phyloP scores from a whole-genome alignment of 2,329 filamentous ascomycete genomes.

The Cordyceps cicadae region DNA sequence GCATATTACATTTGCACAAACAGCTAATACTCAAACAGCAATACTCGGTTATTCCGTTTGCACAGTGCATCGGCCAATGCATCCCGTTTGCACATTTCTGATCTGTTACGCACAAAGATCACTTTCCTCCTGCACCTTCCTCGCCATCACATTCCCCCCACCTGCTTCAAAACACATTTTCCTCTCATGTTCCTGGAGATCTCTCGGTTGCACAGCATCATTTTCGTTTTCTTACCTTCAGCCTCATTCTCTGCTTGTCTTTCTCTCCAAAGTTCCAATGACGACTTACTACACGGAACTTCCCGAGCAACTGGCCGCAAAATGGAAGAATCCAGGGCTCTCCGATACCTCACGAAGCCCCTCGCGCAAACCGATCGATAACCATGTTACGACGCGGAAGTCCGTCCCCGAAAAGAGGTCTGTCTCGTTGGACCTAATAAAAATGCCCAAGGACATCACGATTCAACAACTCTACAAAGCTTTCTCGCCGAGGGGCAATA shows the following conservation, averaged over 20 bases:
- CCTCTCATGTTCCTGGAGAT: background rate
- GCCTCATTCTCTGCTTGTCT: no score
- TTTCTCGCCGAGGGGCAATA: constrained; percentile 43
- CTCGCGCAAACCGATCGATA: background rate
- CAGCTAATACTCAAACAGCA: no score
- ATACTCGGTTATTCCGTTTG: no score
- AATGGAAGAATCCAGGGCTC: background rate
- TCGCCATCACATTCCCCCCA: background rate
- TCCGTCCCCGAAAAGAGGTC: background rate
- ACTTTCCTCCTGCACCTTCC: no score
- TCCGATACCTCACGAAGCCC: background rate
- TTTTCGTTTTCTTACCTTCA: background rate
- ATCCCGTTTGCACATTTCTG: no score
- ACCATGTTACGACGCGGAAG: background rate
- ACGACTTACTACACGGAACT: background rate
- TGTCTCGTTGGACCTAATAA: constrained; percentile 21
- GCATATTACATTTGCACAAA: no score
- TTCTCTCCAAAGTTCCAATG: background rate
- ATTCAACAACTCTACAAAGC: constrained; percentile 40
- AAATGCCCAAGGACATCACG: constrained; percentile 28
- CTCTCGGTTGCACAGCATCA: background rate
- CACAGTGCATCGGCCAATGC: no score
- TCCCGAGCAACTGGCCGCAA: background rate
- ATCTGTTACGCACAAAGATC: no score
- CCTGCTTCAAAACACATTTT: no score